Percentiles rank a stretch among this genome's conserved stretches.
These are phyloP conservation scores for Prunus mume DNA, from an alignment of 306 rosid genomes.

Conservation along the genomic window DNA sequence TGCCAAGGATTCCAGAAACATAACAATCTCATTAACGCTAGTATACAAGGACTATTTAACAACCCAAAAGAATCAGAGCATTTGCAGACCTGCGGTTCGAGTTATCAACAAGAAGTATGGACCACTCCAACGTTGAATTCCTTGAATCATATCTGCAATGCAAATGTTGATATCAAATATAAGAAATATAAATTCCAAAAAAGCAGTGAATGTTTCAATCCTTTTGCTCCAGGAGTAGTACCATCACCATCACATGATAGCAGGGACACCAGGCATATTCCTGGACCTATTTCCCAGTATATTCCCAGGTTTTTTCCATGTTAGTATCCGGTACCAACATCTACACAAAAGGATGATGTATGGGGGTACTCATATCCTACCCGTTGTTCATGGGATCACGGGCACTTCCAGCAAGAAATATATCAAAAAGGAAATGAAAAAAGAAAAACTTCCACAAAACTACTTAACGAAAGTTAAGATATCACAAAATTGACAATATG, in stretches of 20 bases:
- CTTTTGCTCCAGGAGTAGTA: not conserved
- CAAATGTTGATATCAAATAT: not conserved
- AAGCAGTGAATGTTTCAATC: not conserved
- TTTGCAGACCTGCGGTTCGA: slow-evolving; percentile 79
- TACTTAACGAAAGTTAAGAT: too few relatives aligned
- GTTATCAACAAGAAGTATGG: slow-evolving; percentile 78
- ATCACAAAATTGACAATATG: too few relatives aligned
- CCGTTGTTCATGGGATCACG: not conserved
- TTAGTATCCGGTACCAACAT: not conserved
- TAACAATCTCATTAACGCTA: not conserved
- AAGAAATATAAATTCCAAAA: not conserved
- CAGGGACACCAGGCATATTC: not conserved
- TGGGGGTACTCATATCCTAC: not conserved
- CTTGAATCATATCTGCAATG: slow-evolving; percentile 76
- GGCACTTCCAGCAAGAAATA: not conserved
- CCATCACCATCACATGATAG: not conserved
- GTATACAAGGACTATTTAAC: not conserved
- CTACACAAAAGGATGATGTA: not conserved
- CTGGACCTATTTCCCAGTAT: not conserved
- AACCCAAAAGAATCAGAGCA: not conserved
- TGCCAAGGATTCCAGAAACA: slow-evolving; percentile 33
- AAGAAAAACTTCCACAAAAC: too few relatives aligned
- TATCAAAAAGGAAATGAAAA: not conserved
- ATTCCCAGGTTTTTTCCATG: not conserved
- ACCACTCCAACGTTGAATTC: slow-evolving; percentile 89